phyloP scores from a whole-genome alignment of 768 basidiomycete genomes.

The Auricularia auricula-judae region DNA sequence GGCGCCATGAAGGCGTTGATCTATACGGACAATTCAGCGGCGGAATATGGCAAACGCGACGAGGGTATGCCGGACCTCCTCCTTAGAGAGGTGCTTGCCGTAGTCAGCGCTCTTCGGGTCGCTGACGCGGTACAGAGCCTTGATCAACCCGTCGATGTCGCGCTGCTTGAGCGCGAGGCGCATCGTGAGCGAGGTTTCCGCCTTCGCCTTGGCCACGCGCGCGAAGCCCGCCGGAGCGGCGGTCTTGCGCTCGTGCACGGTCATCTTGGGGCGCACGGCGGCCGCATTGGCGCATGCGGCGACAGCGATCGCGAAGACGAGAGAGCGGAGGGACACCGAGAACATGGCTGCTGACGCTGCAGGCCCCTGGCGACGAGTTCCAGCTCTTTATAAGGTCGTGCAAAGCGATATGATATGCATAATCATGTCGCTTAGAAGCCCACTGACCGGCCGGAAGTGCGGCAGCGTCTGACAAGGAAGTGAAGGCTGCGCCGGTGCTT shows the following conservation, averaged over 20 bases:
- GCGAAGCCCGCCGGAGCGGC: background rate
- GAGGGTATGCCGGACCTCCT: background rate
- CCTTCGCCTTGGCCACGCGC: background rate
- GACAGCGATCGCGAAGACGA: background rate
- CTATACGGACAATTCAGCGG: background rate
- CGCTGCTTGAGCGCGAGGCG: background rate
- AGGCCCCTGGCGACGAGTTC: too few relatives aligned
- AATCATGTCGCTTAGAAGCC: too few relatives aligned
- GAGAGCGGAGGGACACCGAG: too few relatives aligned
- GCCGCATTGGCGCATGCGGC: background rate
- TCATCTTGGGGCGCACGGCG: background rate
- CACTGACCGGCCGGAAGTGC: too few relatives aligned
- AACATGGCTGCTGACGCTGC: too few relatives aligned
- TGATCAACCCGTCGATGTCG: background rate
- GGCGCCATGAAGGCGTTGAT: slow-evolving; percentile 10
- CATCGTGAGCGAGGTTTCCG: background rate
- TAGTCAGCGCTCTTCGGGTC: background rate
- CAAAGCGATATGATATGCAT: too few relatives aligned
- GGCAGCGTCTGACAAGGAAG: too few relatives aligned
- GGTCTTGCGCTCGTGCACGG: background rate
- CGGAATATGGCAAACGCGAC: background rate
- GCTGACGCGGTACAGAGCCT: background rate
- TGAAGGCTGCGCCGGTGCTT: too few relatives aligned
- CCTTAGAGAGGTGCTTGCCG: background rate
- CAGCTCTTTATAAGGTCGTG: too few relatives aligned